Percentiles rank a stretch among this genome's conserved stretches.
phyloP scores from a whole-genome alignment of 2,329 filamentous ascomycete species.

The Hypoxylon sp. region DNA sequence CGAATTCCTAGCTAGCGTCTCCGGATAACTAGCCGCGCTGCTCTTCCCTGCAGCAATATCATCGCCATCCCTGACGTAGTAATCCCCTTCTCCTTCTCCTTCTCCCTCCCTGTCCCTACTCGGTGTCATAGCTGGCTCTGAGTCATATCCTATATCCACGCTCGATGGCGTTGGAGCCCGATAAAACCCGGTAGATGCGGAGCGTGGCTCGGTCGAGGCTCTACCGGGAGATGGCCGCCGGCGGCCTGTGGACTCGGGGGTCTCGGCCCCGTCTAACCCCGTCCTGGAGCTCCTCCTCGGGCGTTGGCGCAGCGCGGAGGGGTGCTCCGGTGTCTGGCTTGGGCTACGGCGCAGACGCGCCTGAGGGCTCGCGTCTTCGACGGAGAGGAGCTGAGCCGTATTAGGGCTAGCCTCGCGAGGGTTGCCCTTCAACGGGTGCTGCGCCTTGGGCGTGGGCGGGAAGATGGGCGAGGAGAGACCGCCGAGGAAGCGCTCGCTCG shows the following conservation, averaged over 20 bases:
- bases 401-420: constrained; percentile 18
- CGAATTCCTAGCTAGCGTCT: constrained; percentile 47
- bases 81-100: constrained; percentile 36
- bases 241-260: constrained; percentile 16
- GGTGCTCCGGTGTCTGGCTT: constrained; percentile 39
- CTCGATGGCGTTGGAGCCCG: constrained; percentile 52
- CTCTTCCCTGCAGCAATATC: constrained; percentile 9
- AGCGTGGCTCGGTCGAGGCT: constrained; percentile 45
- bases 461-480: constrained; percentile 47
- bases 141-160: constrained; percentile 53
- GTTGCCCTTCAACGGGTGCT: background rate
- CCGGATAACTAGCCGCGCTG: constrained; percentile 33
- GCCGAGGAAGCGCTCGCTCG: constrained; percentile 49
- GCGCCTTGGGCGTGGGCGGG: constrained; percentile 49
- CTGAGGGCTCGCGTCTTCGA: constrained; percentile 38
- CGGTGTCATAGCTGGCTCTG: constrained; percentile 52
- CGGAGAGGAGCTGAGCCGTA: constrained; percentile 30
- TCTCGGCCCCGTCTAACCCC: constrained; percentile 27
- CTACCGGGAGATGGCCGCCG: constrained; percentile 45
- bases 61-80: constrained; percentile 46
- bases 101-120: constrained; percentile 12
- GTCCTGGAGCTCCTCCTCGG: constrained; percentile 20
- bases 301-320: constrained; percentile 11
- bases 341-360: constrained; percentile 25
- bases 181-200: constrained; percentile 31